Conservation (phyloP, 1,284 basidiomycete species). For the Neonothopanus nambi region DNA sequence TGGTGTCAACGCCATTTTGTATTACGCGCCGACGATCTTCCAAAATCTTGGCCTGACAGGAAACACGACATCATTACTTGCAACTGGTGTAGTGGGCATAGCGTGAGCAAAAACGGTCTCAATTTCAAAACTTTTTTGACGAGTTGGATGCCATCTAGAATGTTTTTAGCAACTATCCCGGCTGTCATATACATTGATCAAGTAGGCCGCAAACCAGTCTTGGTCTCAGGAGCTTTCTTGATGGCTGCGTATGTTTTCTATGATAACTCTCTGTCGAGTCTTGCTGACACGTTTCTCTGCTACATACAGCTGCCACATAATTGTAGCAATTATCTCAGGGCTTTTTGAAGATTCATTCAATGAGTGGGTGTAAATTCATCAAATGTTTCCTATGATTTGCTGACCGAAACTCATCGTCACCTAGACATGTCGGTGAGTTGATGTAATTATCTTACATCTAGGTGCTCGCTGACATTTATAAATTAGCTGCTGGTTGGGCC, state of each 20-base stretch:
- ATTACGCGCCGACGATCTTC: conserved; percentile 73
- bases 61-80: conserved; percentile 45
- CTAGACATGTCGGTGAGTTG: conserved; percentile 33
- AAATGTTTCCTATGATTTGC: too few relatives aligned
- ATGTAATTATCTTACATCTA: background rate
- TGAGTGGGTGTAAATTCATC: conserved; percentile 31
- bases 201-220: conserved; percentile 66
- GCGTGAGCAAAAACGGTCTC: conserved; percentile 43
- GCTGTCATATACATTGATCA: conserved; percentile 75
- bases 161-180: conserved; percentile 75
- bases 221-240: conserved; percentile 69
- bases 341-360: conserved; percentile 54
- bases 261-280: background rate
- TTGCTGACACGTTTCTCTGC: background rate
- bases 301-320: conserved; percentile 55
- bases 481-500: conserved; percentile 59
- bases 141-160: conserved; percentile 37
- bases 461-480: background rate
- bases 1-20: conserved; percentile 67
- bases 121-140: background rate
- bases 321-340: conserved; percentile 61
- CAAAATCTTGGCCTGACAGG: conserved; percentile 54
- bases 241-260: conserved; percentile 52
- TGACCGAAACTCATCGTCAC: background rate
- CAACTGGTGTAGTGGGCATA: conserved; percentile 83